phyloP scores from a whole-genome alignment of 768 basidiomycete species.

The Boletellus sp. region DNA sequence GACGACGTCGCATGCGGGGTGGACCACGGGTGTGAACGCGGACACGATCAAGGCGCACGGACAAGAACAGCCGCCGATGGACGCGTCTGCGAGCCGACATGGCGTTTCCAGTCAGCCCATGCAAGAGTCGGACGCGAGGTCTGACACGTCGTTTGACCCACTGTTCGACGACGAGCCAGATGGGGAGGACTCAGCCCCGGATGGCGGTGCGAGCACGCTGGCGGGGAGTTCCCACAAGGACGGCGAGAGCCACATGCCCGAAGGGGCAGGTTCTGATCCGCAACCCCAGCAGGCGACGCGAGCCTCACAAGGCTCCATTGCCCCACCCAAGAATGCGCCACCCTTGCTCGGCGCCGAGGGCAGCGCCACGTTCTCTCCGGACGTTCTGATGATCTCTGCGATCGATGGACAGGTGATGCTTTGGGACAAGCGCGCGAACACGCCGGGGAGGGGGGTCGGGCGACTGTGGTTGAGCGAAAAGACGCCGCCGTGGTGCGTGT shows the following conservation, averaged over 20 bases:
- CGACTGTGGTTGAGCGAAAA: slow-evolving; percentile 87
- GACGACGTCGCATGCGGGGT: slow-evolving; percentile 8
- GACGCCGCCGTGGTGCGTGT: slow-evolving; percentile 94
- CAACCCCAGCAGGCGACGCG: slow-evolving; percentile 24
- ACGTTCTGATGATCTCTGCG: slow-evolving; percentile 82
- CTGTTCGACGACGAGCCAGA: slow-evolving; percentile 85
- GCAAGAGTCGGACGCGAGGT: slow-evolving; percentile 59
- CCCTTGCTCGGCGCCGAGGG: slow-evolving; percentile 61
- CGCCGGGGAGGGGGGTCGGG: slow-evolving; percentile 68
- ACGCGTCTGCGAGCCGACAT: slow-evolving; percentile 22
- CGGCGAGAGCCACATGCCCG: slow-evolving; percentile 20
- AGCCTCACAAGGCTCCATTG: slow-evolving; percentile 35
- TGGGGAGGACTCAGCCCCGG: slow-evolving; percentile 33
- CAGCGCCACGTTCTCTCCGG: slow-evolving; percentile 68
- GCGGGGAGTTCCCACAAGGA: slow-evolving; percentile 15
- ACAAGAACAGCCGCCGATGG: slow-evolving; percentile 12
- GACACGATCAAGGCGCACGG: slow-evolving; percentile 23
- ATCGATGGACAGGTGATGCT: slow-evolving; percentile 91
- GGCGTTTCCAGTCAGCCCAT: slow-evolving; percentile 19
- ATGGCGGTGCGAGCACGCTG: slow-evolving; percentile 17
- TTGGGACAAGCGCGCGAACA: slow-evolving; percentile 80
- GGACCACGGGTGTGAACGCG: slow-evolving; percentile 19
- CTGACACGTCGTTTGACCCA: slow-evolving; percentile 81
- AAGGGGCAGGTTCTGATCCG: slow-evolving; percentile 23
- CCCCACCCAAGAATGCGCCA: slow-evolving; percentile 71